A percentile compares a stretch with the other conserved stretches of the same genome.
phyloP scores from a whole-genome alignment of 2,329 filamentous ascomycete genomes.

The Colletotrichum magnum region DNA sequence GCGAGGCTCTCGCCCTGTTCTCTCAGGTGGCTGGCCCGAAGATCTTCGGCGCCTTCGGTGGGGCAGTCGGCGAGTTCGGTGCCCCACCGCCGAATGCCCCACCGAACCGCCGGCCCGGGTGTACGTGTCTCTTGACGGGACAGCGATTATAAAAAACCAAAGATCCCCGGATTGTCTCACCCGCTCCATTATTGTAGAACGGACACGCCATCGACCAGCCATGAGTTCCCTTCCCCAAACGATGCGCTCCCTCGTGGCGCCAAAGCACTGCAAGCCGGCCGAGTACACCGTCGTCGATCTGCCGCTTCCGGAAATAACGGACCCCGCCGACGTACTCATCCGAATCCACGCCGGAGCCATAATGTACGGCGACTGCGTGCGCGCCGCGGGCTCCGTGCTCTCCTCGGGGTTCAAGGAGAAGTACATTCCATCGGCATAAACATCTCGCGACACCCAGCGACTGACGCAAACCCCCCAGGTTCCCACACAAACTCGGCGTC shows the following conservation, averaged over 20 bases:
- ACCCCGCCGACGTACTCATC: constrained; percentile 60
- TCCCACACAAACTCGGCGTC: constrained; percentile 41
- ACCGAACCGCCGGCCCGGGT: constrained; percentile 23
- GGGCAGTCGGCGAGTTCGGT: constrained; percentile 17
- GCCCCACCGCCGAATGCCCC: constrained; percentile 25
- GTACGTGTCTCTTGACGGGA: not conserved
- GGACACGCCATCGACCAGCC: not conserved
- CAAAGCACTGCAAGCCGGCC: constrained; percentile 54
- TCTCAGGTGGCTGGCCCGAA: not conserved
- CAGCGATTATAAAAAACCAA: not conserved
- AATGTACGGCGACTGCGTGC: constrained; percentile 52
- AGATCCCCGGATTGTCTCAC: not conserved
- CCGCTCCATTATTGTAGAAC: not conserved
- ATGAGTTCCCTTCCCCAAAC: constrained; percentile 53
- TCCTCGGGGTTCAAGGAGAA: constrained; percentile 36
- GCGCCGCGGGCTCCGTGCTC: constrained; percentile 43
- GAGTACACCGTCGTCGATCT: constrained; percentile 57
- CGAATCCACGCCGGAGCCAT: constrained; percentile 54
- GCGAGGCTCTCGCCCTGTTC: no score
- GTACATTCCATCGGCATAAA: not conserved
- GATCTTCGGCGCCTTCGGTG: constrained; percentile 32
- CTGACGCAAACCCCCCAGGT: constrained; percentile 43
- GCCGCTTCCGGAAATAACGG: constrained; percentile 59
- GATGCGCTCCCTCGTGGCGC: constrained; percentile 61
- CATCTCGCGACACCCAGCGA: no score